Evolutionary conservation across 2,329 filamentous ascomycete species (phyloP), one percentile per base, ranked within the genome.

Genomic region (Claviceps humidiphila): DNA sequence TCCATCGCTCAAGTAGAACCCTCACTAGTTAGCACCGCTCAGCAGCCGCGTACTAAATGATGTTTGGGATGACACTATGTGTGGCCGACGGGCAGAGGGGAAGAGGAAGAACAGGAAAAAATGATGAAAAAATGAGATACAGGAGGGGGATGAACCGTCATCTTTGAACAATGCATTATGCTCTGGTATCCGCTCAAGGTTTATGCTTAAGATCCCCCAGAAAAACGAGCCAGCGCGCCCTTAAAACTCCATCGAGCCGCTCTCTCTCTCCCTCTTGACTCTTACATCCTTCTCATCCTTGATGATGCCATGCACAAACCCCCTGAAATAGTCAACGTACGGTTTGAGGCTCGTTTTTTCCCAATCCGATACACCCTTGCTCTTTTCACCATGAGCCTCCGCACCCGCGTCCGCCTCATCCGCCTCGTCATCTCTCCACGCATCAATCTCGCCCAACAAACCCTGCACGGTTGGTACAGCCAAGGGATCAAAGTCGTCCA

Each of bases 321-420:
- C 77, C 59, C 86, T 79, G 68, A 98, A 97, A 59, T 85, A 84
- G 53, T 97, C 90, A 39, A 97, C 82, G 65, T 95, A 97, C 8
- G 89, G 89, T 71, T 86, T 95, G 63, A 98, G 68, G 58, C 88
- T 89, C 24, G 93, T 98, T 80, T 97, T 98, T 70, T 98, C 91
- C 83, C 91, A 97, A 64, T 98, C 93, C 58, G 84, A 79, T 47
- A 87, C 61, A 52, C 58, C 60, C 60, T 70, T 71, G 3, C 57
- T 54, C 41, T 58, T 66, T 34, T 61, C 63, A 0, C 72, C 66
- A 1, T 67, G 71, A 11, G 62, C 68, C 13, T 74, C 71, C 5
- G 65, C 72, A 20, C 68, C 68, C 1, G 7, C 45, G 22, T 11
- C 46, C 16, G 30, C n/a, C 34, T 57, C 65, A 30, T 60, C 63